These are phyloP conservation scores for Chlamydomonas incerta DNA, from an alignment of 139 green algal species.

Conservation along the genomic window DNA sequence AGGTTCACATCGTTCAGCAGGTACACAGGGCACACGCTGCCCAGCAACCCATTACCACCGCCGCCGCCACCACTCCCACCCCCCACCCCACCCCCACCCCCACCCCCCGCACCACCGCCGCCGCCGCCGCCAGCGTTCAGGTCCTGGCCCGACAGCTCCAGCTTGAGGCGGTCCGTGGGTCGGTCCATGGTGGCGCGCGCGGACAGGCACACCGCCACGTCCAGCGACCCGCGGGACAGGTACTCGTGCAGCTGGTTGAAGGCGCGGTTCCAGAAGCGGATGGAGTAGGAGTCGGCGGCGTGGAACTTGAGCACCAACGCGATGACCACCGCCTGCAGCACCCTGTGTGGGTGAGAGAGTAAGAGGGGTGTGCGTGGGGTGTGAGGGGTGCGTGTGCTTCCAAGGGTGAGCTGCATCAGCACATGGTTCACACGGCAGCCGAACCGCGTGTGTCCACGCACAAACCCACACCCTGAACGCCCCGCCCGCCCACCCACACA, in stretches of 20 bases:
- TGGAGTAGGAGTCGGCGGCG: constrained; percentile 39
- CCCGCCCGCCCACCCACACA: no score
- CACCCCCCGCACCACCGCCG: neutral
- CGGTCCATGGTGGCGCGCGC: constrained; percentile 27
- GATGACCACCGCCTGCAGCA: constrained; percentile 69
- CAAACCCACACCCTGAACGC: no score
- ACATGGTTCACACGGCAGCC: no score
- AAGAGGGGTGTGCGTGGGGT: neutral
- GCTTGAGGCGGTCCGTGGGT: neutral
- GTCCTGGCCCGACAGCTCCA: constrained; percentile 40
- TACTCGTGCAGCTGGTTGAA: constrained; percentile 62
- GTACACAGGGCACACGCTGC: constrained; percentile 34
- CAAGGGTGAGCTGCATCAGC: no score
- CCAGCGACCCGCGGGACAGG: constrained; percentile 67
- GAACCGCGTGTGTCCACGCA: no score
- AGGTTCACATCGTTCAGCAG: constrained; percentile 61
- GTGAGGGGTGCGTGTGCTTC: neutral
- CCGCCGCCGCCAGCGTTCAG: neutral
- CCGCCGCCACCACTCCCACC: neutral
- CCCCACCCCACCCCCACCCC: neutral
- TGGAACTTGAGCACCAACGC: constrained; percentile 67
- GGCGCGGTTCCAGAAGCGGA: constrained; percentile 39
- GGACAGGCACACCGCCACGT: constrained; percentile 69
- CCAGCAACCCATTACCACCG: neutral
- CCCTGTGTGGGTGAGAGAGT: constrained; percentile 27